Evolutionary conservation across 768 basidiomycete genomes (phyloP).

Genomic region (Glaciozyma martinii): DNA sequence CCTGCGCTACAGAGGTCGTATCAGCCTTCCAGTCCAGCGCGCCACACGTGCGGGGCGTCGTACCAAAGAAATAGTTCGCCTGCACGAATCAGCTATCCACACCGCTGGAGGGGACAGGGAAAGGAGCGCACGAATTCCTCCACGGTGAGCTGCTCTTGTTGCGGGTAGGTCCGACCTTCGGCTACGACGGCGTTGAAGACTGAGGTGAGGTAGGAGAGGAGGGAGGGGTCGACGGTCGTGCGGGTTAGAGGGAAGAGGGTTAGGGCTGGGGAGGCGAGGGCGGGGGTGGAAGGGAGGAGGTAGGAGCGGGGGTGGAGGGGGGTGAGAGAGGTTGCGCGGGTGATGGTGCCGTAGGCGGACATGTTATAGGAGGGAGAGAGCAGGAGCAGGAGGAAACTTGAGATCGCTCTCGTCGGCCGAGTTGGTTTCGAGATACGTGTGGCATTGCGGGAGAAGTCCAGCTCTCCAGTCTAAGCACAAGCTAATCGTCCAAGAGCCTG

Average conservation of each 20-base stretch:
- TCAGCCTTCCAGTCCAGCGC: not conserved
- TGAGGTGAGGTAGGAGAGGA: constrained; percentile 19
- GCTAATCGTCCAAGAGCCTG: constrained; percentile 13
- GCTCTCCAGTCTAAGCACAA: not conserved
- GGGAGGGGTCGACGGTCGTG: constrained; percentile 50
- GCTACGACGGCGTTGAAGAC: constrained; percentile 64
- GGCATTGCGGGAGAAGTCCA: too few relatives aligned
- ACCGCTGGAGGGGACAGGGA: not conserved
- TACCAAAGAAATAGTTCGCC: constrained; percentile 34
- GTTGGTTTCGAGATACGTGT: not conserved
- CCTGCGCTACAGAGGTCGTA: constrained; percentile 8
- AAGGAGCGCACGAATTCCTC: constrained; percentile 58
- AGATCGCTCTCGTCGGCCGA: not conserved
- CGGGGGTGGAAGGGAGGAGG: constrained; percentile 8
- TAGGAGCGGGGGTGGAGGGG: constrained; percentile 19
- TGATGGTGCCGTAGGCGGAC: constrained; percentile 67
- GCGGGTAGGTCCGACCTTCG: constrained; percentile 73
- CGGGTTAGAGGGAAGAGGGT: constrained; percentile 46
- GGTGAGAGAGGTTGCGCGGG: constrained; percentile 32
- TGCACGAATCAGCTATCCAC: not conserved
- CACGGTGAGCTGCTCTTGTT: constrained; percentile 50
- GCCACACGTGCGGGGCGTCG: not conserved
- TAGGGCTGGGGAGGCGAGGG: not conserved
- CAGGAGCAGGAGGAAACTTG: not conserved
- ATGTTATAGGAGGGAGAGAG: constrained; percentile 38